Evolutionary conservation across 345 rosid species (phyloP).

Genomic region (Jatropha curcas): DNA sequence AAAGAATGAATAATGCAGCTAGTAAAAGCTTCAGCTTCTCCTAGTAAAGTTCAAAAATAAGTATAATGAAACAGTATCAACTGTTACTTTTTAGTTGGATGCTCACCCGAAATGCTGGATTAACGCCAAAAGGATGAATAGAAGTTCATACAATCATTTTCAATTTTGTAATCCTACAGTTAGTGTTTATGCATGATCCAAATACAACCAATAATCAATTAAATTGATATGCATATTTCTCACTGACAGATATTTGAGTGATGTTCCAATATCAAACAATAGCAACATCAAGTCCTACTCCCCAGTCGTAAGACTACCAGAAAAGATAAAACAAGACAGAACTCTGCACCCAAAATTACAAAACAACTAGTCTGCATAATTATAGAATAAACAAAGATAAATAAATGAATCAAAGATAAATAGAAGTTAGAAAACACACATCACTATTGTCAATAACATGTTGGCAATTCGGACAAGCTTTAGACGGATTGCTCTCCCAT

Average conservation of each 20-base stretch:
- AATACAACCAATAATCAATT: not conserved
- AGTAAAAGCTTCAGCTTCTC: not conserved
- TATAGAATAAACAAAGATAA: not conserved
- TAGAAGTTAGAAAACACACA: slow-evolving; percentile 39
- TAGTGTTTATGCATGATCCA: not conserved
- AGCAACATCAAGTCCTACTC: not conserved
- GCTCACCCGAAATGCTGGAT: not conserved
- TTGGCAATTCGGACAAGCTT: slow-evolving; percentile 78
- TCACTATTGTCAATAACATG: slow-evolving; percentile 82
- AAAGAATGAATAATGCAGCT: not conserved
- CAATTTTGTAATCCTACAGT: not conserved
- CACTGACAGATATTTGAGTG: not conserved
- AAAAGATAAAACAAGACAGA: not conserved
- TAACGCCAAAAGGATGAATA: not conserved
- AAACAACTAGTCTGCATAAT: not conserved
- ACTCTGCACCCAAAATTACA: not conserved
- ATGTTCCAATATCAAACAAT: not conserved
- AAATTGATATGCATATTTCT: too few species aligned
- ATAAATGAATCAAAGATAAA: not conserved
- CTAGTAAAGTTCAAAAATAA: not conserved
- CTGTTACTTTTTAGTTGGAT: not conserved
- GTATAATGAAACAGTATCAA: not conserved
- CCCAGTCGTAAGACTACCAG: not conserved
- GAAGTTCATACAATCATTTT: not conserved
- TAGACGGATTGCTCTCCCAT: slow-evolving; percentile 84